phyloP scores from a whole-genome alignment of 129 eudicot species.

The Escallonia rubra region DNA sequence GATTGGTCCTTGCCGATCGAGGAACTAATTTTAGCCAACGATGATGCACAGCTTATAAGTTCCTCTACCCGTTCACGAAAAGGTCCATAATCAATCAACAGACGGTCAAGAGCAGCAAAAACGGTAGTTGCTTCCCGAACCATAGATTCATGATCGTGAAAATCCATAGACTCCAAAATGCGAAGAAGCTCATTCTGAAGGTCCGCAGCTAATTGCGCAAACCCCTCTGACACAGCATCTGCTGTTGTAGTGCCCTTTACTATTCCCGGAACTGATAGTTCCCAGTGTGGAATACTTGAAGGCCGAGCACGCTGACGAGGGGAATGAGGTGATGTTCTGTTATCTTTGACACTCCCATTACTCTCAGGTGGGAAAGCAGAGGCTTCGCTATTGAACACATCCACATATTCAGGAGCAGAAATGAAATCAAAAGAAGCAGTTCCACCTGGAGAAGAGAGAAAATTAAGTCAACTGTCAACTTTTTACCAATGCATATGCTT shows the following conservation, averaged over 20 bases:
- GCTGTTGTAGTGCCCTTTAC: slow-evolving; percentile 1
- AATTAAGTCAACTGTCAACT: background rate
- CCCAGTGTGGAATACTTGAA: background rate
- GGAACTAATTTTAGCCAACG: slow-evolving; percentile 15
- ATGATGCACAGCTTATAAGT: slow-evolving; percentile 12
- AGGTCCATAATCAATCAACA: slow-evolving; percentile 8
- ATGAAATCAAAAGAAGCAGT: slow-evolving; percentile 12
- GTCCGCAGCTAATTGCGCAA: slow-evolving; percentile 18
- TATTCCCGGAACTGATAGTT: background rate
- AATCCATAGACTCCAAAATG: slow-evolving; percentile 20
- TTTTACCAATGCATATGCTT: background rate
- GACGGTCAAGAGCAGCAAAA: slow-evolving; percentile 26
- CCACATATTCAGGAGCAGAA: background rate
- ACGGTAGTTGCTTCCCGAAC: slow-evolving; percentile 15
- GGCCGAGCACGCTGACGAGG: background rate
- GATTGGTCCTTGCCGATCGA: slow-evolving; percentile 7
- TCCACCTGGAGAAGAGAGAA: slow-evolving; percentile 13
- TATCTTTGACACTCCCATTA: background rate
- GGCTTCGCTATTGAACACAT: background rate
- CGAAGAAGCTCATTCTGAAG: slow-evolving; percentile 21
- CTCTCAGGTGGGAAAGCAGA: background rate
- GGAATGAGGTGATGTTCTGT: background rate
- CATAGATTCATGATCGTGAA: slow-evolving; percentile 24
- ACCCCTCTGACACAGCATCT: slow-evolving; percentile 13
- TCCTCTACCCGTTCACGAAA: slow-evolving; percentile 14